These are phyloP conservation scores for Boletellus deceptivus DNA, from an alignment of 1,284 basidiomycete genomes.

Conservation along the genomic window DNA sequence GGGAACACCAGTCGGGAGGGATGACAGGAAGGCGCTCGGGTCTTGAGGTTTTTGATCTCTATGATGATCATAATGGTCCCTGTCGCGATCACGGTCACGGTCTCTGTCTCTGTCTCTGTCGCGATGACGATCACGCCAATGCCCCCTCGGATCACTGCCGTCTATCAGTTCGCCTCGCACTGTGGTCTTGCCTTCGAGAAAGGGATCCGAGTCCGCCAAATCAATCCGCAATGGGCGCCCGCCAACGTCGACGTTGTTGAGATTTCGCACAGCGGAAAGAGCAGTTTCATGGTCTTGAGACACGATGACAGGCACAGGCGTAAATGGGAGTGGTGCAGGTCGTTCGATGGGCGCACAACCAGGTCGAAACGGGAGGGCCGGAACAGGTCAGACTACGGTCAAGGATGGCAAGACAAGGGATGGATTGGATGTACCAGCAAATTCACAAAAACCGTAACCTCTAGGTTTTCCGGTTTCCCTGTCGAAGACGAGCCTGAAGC, in stretches of 20 bases:
- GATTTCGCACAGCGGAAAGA: constrained; percentile 78
- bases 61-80: constrained; percentile 25
- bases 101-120: constrained; percentile 22
- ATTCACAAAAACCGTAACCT: constrained; percentile 98
- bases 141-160: constrained; percentile 47
- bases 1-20: constrained; percentile 77
- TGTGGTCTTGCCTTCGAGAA: constrained; percentile 62
- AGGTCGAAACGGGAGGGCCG: constrained; percentile 18
- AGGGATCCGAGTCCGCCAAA: constrained; percentile 62
- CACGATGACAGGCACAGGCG: constrained; percentile 13
- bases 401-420: constrained; percentile 28
- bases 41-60: constrained; percentile 39
- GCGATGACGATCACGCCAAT: constrained; percentile 52
- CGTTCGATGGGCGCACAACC: constrained; percentile 12
- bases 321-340: constrained; percentile 4
- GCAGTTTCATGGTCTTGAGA: constrained; percentile 86
- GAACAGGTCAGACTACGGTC: constrained; percentile 39
- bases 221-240: constrained; percentile 85
- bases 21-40: constrained; percentile 55
- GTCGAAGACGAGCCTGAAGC: constrained; percentile 86
- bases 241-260: constrained; percentile 80
- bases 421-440: constrained; percentile 71
- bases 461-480: constrained; percentile 93
- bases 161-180: constrained; percentile 47
- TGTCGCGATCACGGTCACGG: constrained; percentile 28